Base-by-base conservation (phyloP, 2,329 filamentous ascomycete genomes). In the Calonectria leucothoes region DNA sequence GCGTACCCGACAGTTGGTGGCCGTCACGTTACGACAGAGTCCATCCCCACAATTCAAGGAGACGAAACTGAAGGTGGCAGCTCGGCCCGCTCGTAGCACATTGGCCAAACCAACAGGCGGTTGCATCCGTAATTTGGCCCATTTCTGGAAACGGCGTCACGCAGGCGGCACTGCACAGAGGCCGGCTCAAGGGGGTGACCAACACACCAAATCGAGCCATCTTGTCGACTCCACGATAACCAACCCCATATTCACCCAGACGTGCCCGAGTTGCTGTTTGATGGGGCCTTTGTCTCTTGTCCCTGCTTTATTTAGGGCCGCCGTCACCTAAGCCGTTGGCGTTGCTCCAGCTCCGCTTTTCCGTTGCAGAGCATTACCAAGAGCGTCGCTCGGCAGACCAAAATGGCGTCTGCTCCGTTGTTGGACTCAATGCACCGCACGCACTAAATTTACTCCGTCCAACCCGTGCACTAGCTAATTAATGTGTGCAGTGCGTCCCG, bases 71-170 rank as follows among this genome's bases (percentile, higher is more conserved):
- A 59, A n/a, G 64, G 42, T 64, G 52, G 65, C 48, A 61, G 48
- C 45, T 68, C 70, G 45, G 70, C 70, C 55, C 65, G 65, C 65
- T n/a, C 11, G 4, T 57, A 68, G 61, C 48, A 20, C n/a, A 29
- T 57, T 57, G 20, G 52, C 39, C 49, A 49, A 64, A 42, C 39
- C 49, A 49, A 64, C 39, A 8, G 59, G 14, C 23, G 17, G 55
- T 61, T 25, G 55, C 33, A 61, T 61, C 17, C 14, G 55, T 27
- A 61, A 61, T 61, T 61, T 61, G 55, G n/a, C 20, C 23, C 29
- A 31, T 35, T 59, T 39, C 23, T 61, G n/a, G 12, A 17, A 37
- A 39, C 25, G 55, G 55, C 6, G 35, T 8, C 35, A 39, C 55
- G 35, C 33, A 23, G 33, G 55, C 55, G 17, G 25, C 23, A 10